These are phyloP conservation scores for Xylariomycetidae sp. DNA, from an alignment of 2,329 filamentous ascomycete species.

Conservation along the genomic window DNA sequence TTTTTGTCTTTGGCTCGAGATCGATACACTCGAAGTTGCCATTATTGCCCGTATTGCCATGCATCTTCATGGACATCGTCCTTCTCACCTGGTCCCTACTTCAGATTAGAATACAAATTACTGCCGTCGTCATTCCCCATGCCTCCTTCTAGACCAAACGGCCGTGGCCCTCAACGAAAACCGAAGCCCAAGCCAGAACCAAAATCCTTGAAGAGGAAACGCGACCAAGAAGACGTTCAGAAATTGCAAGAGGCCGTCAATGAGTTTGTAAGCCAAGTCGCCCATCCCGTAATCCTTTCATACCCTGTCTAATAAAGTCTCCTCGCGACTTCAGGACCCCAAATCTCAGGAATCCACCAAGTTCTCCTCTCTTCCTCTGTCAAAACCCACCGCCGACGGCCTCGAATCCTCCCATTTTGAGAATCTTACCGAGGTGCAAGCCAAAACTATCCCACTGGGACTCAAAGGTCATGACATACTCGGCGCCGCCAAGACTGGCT, in stretches of 20 bases:
- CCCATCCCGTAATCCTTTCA: too few relatives aligned
- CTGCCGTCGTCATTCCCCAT: slow-evolving; percentile 12
- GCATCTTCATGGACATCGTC: too few relatives aligned
- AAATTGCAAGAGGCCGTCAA: slow-evolving; percentile 34
- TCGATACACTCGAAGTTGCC: too few relatives aligned
- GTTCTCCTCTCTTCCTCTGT: slow-evolving; percentile 84
- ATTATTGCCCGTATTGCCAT: too few relatives aligned
- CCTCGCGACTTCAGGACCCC: slow-evolving; percentile 44
- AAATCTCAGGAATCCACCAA: slow-evolving; percentile 56
- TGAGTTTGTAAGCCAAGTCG: slow-evolving; percentile 33
- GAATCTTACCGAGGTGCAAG: slow-evolving; percentile 85
- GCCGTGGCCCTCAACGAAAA: slow-evolving; percentile 20
- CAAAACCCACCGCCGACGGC: slow-evolving; percentile 70
- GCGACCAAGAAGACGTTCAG: slow-evolving; percentile 35
- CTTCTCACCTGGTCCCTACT: not conserved
- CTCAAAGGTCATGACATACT: slow-evolving; percentile 85
- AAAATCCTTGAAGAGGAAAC: slow-evolving; percentile 37
- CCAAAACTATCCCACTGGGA: slow-evolving; percentile 80
- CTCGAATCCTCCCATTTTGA: slow-evolving; percentile 86
- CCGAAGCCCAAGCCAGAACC: slow-evolving; percentile 21
- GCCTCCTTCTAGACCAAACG: slow-evolving; percentile 15
- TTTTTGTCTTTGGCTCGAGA: slow-evolving; percentile 8
- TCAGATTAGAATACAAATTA: slow-evolving; percentile 1
- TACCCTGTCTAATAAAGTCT: too few relatives aligned
- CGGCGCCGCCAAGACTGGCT: slow-evolving; percentile 91